phyloP scores from a whole-genome alignment of 345 rosid genomes.

The Xanthoceras sorbifolium region DNA sequence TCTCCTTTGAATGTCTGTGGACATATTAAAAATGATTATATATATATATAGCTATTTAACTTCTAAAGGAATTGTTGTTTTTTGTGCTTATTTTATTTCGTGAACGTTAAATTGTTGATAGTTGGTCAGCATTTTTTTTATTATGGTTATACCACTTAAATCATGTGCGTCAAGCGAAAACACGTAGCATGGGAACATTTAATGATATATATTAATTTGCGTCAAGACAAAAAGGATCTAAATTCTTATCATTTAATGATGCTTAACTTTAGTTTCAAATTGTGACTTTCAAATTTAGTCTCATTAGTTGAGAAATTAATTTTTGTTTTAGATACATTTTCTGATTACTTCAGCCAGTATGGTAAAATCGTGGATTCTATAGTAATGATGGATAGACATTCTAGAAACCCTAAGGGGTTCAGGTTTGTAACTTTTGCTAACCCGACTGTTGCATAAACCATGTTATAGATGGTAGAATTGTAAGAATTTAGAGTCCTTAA shows the following conservation, averaged over 20 bases:
- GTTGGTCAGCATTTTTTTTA: too few species aligned
- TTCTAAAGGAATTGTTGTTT: background rate
- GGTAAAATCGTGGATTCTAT: constrained; percentile 60
- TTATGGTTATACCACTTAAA: background rate
- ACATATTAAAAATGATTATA: background rate
- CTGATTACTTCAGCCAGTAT: constrained; percentile 59
- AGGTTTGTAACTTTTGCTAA: constrained; percentile 66
- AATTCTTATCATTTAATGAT: too few species aligned
- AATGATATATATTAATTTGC: too few species aligned
- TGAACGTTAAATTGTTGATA: background rate
- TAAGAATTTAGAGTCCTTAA: constrained; percentile 19
- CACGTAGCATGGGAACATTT: background rate
- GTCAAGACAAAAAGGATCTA: too few species aligned
- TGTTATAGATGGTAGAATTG: constrained; percentile 57
- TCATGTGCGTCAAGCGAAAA: background rate
- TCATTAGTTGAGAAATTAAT: background rate
- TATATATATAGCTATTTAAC: background rate
- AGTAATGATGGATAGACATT: constrained; percentile 54
- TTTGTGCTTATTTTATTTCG: background rate
- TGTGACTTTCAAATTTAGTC: background rate
- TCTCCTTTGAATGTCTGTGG: background rate
- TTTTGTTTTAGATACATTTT: constrained; percentile 42
- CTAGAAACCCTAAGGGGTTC: constrained; percentile 66
- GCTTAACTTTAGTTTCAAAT: background rate
- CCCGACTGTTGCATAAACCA: constrained; percentile 49